These are phyloP conservation scores for Ilex asprella DNA, from an alignment of 257 asterid genomes.

Conservation along the genomic window DNA sequence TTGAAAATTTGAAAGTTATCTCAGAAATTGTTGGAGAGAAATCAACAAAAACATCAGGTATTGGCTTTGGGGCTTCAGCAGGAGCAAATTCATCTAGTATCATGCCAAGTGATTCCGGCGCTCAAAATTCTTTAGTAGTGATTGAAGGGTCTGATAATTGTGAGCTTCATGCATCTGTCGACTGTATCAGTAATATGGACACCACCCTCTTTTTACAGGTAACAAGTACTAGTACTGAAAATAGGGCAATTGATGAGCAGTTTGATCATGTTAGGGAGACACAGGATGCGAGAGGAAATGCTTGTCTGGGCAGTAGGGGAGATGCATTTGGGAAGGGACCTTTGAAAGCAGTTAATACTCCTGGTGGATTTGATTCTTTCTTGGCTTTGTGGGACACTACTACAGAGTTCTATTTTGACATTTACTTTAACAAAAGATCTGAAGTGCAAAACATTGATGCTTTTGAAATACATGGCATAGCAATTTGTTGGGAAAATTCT, in stretches of 20 bases:
- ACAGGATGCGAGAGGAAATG: slow-evolving; percentile 29
- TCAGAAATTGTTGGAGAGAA: slow-evolving; percentile 28
- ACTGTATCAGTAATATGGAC: slow-evolving; percentile 21
- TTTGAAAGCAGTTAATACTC: slow-evolving; percentile 49
- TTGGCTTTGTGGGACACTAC: slow-evolving; percentile 65
- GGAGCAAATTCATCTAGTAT: slow-evolving; percentile 22
- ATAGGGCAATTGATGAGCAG: slow-evolving; percentile 21
- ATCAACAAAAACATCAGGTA: slow-evolving; percentile 22
- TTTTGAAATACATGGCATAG: slow-evolving; percentile 85
- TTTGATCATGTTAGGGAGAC: slow-evolving; percentile 21
- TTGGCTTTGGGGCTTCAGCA: slow-evolving; percentile 21
- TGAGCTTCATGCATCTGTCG: slow-evolving; percentile 23
- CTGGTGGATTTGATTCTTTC: slow-evolving; percentile 83
- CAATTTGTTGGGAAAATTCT: slow-evolving; percentile 84
- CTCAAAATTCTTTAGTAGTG: slow-evolving; percentile 27
- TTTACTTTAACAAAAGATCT: slow-evolving; percentile 68
- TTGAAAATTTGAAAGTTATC: slow-evolving; percentile 16
- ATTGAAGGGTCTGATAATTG: slow-evolving; percentile 28
- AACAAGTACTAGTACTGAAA: slow-evolving; percentile 19
- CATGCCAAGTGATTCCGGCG: slow-evolving; percentile 16
- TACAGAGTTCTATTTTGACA: slow-evolving; percentile 67
- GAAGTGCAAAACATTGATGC: slow-evolving; percentile 52
- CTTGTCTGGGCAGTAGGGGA: slow-evolving; percentile 23
- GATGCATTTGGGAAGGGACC: slow-evolving; percentile 58
- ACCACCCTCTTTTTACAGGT: slow-evolving; percentile 25